Evolutionary conservation across 164 flowering plant genomes (phyloP).

Genomic region (Umbilicus rupestris): DNA sequence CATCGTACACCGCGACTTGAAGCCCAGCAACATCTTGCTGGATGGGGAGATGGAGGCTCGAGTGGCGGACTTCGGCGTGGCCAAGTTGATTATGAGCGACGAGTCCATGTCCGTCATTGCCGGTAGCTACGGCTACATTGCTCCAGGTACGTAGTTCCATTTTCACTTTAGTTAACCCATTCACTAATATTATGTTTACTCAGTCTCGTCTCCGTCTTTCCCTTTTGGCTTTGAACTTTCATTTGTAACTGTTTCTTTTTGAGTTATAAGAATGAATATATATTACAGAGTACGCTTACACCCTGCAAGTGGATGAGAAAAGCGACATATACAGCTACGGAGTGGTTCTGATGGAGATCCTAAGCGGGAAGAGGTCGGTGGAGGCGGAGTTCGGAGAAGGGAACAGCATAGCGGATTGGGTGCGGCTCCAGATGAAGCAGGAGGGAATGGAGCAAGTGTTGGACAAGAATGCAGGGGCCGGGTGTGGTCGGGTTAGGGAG

Average conservation of each 20-base stretch:
- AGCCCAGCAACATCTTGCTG: conserved; percentile 76
- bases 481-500: conserved; percentile 58
- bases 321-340: conserved; percentile 95
- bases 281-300: conserved; percentile 81
- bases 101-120: conserved; percentile 96
- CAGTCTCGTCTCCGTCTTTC: too few relatives aligned
- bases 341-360: conserved; percentile 78
- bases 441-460: conserved; percentile 53
- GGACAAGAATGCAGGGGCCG: conserved; percentile 77
- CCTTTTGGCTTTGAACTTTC: too few relatives aligned
- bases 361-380: conserved; percentile 75
- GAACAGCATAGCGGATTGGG: conserved; percentile 94
- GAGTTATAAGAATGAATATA: not conserved
- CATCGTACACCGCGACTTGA: conserved; percentile 87
- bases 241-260: too few relatives aligned
- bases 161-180: too few relatives aligned
- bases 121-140: conserved; percentile 97
- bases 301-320: conserved; percentile 93
- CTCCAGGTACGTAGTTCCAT: too few relatives aligned
- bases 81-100: conserved; percentile 63
- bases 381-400: conserved; percentile 89
- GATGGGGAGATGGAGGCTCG: conserved; percentile 91
- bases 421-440: conserved; percentile 55
- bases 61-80: conserved; percentile 93
- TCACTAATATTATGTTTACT: too few relatives aligned